Conservation (phyloP, 1,139 yeast genomes). For the Nakaseomyces kungkrabaensis region DNA sequence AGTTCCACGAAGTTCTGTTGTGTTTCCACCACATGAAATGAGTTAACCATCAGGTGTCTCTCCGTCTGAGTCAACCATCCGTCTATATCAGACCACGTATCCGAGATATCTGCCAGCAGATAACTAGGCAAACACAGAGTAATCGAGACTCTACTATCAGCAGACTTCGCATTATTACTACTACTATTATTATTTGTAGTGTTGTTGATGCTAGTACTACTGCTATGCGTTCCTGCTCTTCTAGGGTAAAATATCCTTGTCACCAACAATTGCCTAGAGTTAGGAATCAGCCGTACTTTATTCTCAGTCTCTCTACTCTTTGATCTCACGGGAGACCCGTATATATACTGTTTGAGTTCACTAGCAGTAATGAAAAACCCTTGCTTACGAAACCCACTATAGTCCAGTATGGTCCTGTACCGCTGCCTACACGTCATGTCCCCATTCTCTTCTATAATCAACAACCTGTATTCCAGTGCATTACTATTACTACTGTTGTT, state of each 20-base stretch:
- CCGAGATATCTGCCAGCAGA: conserved; percentile 21
- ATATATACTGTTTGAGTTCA: conserved; percentile 29
- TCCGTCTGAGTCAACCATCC: conserved; percentile 24
- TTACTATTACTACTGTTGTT: not conserved
- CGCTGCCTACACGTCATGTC: conserved; percentile 30
- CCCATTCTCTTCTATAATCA: conserved; percentile 31
- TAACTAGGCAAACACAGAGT: conserved; percentile 25
- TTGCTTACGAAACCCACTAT: conserved; percentile 12
- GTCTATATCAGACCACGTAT: conserved; percentile 22
- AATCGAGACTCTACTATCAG: conserved; percentile 18
- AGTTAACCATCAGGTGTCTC: conserved; percentile 9
- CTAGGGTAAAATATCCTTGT: conserved; percentile 20
- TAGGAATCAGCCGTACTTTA: conserved; percentile 25
- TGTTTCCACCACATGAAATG: conserved; percentile 5
- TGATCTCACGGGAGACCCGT: conserved; percentile 28
- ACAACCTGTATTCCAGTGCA: conserved; percentile 7
- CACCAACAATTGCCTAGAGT: conserved; percentile 24
- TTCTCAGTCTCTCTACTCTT: conserved; percentile 18
- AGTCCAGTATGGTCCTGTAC: conserved; percentile 28
- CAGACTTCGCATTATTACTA: too few species aligned
- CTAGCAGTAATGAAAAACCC: conserved; percentile 5
- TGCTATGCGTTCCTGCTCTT: not conserved
- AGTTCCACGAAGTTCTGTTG: conserved; percentile 13
- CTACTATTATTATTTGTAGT: too few species aligned
- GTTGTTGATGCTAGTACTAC: too few species aligned